Percentiles rank a stretch among this genome's conserved stretches.
Conservation (phyloP, 129 eudicot species). For the Flaveria robusta region DNA sequence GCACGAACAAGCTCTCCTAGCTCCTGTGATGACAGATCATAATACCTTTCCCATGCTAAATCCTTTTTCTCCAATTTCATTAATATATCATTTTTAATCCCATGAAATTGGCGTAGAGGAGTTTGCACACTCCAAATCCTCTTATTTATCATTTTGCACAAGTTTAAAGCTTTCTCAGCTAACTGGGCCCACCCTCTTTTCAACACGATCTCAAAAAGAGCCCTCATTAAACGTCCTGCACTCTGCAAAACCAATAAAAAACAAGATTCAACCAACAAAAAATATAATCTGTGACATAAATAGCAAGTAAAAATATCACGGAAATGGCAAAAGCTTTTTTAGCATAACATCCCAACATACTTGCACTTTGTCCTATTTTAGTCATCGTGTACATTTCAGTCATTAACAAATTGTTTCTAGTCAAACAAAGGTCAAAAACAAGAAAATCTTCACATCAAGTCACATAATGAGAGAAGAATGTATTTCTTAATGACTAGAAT, state of each 20-base stretch:
- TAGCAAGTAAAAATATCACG: neutral
- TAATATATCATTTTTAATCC: slow-evolving; percentile 65
- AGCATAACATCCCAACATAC: neutral
- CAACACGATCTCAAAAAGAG: slow-evolving; percentile 91
- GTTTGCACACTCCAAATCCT: slow-evolving; percentile 98
- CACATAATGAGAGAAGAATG: neutral
- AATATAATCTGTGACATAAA: neutral
- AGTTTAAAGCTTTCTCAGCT: slow-evolving; percentile 85
- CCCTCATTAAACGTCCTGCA: slow-evolving; percentile 96
- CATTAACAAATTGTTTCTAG: neutral
- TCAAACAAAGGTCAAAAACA: neutral
- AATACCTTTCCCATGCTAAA: slow-evolving; percentile 92
- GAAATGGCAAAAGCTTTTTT: neutral
- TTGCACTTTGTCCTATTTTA: neutral
- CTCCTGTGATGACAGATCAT: slow-evolving; percentile 85
- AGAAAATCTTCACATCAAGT: neutral
- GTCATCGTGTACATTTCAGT: neutral
- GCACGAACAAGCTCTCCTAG: slow-evolving; percentile 78
- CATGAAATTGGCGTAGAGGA: slow-evolving; percentile 90
- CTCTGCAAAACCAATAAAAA: slow-evolving; percentile 55
- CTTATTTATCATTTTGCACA: slow-evolving; percentile 87
- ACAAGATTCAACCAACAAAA: slow-evolving; percentile 6
- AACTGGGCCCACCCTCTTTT: slow-evolving; percentile 99
- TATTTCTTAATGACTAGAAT: neutral
- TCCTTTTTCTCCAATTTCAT: slow-evolving; percentile 91